These are phyloP conservation scores for Wilcoxina mikolae DNA, from an alignment of 495 filamentous ascomycete genomes.

Conservation along the genomic window DNA sequence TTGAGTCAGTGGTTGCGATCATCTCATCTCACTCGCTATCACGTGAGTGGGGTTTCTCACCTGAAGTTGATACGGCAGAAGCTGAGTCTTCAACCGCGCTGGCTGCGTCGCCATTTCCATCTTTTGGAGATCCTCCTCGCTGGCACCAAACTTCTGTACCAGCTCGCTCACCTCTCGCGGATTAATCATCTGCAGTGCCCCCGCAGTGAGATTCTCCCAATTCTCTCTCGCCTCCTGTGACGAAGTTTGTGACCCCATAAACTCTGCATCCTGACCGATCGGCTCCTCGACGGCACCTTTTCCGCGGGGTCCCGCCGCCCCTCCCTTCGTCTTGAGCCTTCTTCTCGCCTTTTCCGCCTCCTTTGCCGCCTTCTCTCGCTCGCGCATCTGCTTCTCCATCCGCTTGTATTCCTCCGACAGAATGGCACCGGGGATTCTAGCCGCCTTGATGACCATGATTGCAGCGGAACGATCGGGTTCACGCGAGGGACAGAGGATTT, in stretches of 20 bases:
- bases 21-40: not conserved
- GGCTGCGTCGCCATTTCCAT: slow-evolving; percentile 66
- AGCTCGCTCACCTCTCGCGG: slow-evolving; percentile 52
- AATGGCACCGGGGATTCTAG: slow-evolving; percentile 37
- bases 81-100: slow-evolving; percentile 41
- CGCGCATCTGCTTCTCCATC: slow-evolving; percentile 21
- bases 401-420: not conserved
- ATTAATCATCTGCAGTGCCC: slow-evolving; percentile 43
- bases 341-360: slow-evolving; percentile 39
- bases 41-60: slow-evolving; percentile 1
- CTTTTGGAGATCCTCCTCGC: slow-evolving; percentile 52
- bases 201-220: slow-evolving; percentile 10
- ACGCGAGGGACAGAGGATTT: slow-evolving; percentile 48
- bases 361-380: slow-evolving; percentile 29
- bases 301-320: slow-evolving; percentile 29
- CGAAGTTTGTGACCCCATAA: slow-evolving; percentile 6
- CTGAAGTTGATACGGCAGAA: slow-evolving; percentile 71
- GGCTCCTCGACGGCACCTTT: slow-evolving; percentile 16
- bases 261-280: slow-evolving; percentile 4
- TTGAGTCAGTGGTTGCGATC: slow-evolving; percentile 29
- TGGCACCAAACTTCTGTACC: slow-evolving; percentile 51
- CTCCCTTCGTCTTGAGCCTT: slow-evolving; percentile 27
- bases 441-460: slow-evolving; percentile 48
- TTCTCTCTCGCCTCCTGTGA: not conserved
- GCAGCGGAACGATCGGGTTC: slow-evolving; percentile 36